These are phyloP conservation scores for Baudoinia panamericana DNA, from an alignment of 495 filamentous ascomycete species.

Conservation along the genomic window DNA sequence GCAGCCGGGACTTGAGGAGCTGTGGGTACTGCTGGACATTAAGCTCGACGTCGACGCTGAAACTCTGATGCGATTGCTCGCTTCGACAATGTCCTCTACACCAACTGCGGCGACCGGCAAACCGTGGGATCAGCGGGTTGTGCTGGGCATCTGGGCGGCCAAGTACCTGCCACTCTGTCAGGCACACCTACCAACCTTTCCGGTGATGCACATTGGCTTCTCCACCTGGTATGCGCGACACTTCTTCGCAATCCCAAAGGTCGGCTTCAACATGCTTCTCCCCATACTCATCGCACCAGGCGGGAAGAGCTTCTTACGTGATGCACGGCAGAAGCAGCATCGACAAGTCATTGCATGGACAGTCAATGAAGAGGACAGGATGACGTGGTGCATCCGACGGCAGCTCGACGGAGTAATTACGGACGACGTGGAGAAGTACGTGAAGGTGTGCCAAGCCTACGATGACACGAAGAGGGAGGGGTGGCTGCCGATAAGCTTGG, in stretches of 20 bases:
- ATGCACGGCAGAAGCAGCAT: slow-evolving; percentile 36
- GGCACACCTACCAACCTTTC: slow-evolving; percentile 52
- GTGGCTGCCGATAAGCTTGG: slow-evolving; percentile 7
- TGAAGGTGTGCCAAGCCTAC: slow-evolving; percentile 31
- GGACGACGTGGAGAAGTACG: slow-evolving; percentile 41
- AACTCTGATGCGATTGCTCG: slow-evolving; percentile 52
- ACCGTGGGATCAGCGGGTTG: slow-evolving; percentile 57
- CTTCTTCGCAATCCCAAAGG: slow-evolving; percentile 47
- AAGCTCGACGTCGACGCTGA: slow-evolving; percentile 64
- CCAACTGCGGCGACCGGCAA: slow-evolving; percentile 26
- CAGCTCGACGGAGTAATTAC: slow-evolving; percentile 45
- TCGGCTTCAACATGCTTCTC: slow-evolving; percentile 65
- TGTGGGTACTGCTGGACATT: slow-evolving; percentile 82
- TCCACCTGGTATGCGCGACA: slow-evolving; percentile 53
- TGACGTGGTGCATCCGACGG: slow-evolving; percentile 55
- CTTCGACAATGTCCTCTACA: slow-evolving; percentile 44
- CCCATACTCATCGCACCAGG: slow-evolving; percentile 48
- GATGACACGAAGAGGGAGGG: slow-evolving; percentile 14
- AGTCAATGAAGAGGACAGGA: slow-evolving; percentile 58
- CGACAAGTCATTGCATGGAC: slow-evolving; percentile 69
- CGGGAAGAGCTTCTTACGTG: slow-evolving; percentile 50
- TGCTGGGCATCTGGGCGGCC: slow-evolving; percentile 69
- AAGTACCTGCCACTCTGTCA: slow-evolving; percentile 48
- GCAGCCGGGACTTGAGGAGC: slow-evolving; percentile 42
- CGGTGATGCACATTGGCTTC: slow-evolving; percentile 59